Conservation (phyloP, 768 basidiomycete genomes). For the Amanita inopinata region DNA sequence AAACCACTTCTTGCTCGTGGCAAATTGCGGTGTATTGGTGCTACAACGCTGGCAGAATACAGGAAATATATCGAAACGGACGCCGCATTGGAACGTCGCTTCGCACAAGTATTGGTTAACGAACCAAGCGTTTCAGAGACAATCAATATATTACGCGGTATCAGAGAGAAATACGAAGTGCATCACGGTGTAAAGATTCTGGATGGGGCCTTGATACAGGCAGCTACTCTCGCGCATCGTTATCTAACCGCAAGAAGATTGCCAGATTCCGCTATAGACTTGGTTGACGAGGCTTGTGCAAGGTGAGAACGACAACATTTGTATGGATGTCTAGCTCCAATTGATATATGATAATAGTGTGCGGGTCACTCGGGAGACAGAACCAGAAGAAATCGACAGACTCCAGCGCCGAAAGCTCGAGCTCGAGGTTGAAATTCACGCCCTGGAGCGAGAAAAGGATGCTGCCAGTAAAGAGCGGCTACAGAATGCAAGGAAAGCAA, state of each 20-base stretch:
- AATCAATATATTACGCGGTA: slow-evolving; percentile 89
- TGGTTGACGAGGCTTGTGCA: slow-evolving; percentile 88
- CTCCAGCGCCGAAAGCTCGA: slow-evolving; percentile 84
- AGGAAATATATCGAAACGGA: slow-evolving; percentile 91
- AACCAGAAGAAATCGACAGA: slow-evolving; percentile 89
- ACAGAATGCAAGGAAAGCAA: slow-evolving; percentile 59
- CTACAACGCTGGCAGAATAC: slow-evolving; percentile 89
- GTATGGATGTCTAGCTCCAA: not conserved
- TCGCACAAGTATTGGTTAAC: slow-evolving; percentile 88
- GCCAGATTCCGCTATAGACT: slow-evolving; percentile 83
- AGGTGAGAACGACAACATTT: slow-evolving; percentile 36
- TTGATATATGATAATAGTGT: slow-evolving; percentile 35
- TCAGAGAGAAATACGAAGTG: slow-evolving; percentile 89
- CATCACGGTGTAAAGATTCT: slow-evolving; percentile 85
- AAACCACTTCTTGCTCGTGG: slow-evolving; percentile 88
- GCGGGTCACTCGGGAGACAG: slow-evolving; percentile 88
- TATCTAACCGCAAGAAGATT: slow-evolving; percentile 78
- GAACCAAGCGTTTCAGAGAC: slow-evolving; percentile 86
- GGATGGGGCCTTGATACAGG: slow-evolving; percentile 81
- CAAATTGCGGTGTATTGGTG: slow-evolving; percentile 70
- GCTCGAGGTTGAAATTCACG: slow-evolving; percentile 91
- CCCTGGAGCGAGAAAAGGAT: slow-evolving; percentile 89
- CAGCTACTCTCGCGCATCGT: slow-evolving; percentile 87
- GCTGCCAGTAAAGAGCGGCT: slow-evolving; percentile 79
- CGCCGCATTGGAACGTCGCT: slow-evolving; percentile 82